Base-by-base conservation (phyloP, 306 rosid genomes). In the Vigna trinervia region DNA sequence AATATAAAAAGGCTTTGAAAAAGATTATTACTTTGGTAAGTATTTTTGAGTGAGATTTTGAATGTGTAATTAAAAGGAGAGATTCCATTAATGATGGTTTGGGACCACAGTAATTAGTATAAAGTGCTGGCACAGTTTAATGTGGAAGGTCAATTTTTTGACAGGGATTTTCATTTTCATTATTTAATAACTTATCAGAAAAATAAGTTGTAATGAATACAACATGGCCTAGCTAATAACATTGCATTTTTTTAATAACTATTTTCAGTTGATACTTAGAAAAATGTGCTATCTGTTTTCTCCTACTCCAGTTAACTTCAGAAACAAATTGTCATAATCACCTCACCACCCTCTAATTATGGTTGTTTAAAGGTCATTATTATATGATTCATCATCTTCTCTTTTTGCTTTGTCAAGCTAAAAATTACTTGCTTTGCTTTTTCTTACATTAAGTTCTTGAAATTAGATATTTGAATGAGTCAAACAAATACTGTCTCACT, bases 1-100 rank as follows among this genome's bases (percentile, higher is more conserved):
- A 30, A 30, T 30, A 4, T 30, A 30, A 0, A 30, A 30, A 30
- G 5, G 0, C 1, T 30, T 30, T 4, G 5, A 30, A 30, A 30
- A 30, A 30, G 0, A 30, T 30, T 30, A 4, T 30, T 30, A 30
- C 32, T 30, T 30, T 30, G 32, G 4, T 30, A 30, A 0, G 4
- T 0, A 10, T 64, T 17, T 17, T 17, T 68, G 13, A 14, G 66
- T 28, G 23, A 74, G 73, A 50, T 56, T 69, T 77, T 14, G 51
- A 32, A 69, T 78, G 34, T 14, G 5, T 58, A 10, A 62, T 72
- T 60, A 45, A 73, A 12, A 19, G 57, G 30, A 15, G 43, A 28
- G 76, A 81, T 78, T 74, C 74, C 68, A 19, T 38, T 1, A n/a
- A 23, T n/a, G 13, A 34, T 67, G 58, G 5, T 65, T 45, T 46